phyloP scores from a whole-genome alignment of 208 protist genomes.

The Trypanosoma lewisi region DNA sequence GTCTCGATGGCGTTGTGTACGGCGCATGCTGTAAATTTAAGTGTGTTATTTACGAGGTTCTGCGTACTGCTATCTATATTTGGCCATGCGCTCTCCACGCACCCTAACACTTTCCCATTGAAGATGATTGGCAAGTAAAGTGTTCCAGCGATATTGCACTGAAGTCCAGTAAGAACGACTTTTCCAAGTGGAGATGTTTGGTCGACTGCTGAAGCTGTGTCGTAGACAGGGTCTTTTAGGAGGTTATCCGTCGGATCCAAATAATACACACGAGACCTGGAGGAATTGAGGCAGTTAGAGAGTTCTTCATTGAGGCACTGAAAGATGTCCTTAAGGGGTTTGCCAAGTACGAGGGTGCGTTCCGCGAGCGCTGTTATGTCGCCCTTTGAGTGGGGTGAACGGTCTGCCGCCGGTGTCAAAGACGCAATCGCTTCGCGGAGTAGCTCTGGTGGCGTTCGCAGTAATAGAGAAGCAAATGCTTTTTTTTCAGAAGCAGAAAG shows the following conservation, averaged over 20 bases:
- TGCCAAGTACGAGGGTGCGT: conserved; percentile 32
- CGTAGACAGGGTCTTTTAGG: conserved; percentile 63
- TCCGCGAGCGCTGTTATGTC: conserved; percentile 33
- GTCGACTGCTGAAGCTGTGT: conserved; percentile 40
- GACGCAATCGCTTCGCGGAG: conserved; percentile 5
- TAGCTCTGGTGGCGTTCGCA: conserved; percentile 21
- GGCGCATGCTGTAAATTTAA: conserved; percentile 29
- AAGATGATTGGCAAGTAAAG: conserved; percentile 63
- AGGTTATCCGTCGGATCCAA: conserved; percentile 44
- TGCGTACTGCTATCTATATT: conserved; percentile 2
- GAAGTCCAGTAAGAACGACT: conserved; percentile 30
- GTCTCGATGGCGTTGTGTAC: conserved; percentile 28
- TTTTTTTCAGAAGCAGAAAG: conserved; percentile 54
- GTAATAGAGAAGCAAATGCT: conserved; percentile 33
- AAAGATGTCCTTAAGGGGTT: conserved; percentile 31
- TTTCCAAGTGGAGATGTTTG: conserved; percentile 54
- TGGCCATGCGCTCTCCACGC: conserved; percentile 48
- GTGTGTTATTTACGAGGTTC: conserved; percentile 12
- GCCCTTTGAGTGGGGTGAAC: not conserved
- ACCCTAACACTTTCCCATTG: conserved; percentile 46
- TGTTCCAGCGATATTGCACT: conserved; percentile 44
- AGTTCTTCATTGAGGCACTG: conserved; percentile 48
- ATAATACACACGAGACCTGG: conserved; percentile 38
- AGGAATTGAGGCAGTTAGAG: conserved; percentile 16
- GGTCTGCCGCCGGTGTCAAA: not conserved